Base-by-base conservation (phyloP, 495 filamentous ascomycete genomes). In the Aspergillus indologenus region DNA sequence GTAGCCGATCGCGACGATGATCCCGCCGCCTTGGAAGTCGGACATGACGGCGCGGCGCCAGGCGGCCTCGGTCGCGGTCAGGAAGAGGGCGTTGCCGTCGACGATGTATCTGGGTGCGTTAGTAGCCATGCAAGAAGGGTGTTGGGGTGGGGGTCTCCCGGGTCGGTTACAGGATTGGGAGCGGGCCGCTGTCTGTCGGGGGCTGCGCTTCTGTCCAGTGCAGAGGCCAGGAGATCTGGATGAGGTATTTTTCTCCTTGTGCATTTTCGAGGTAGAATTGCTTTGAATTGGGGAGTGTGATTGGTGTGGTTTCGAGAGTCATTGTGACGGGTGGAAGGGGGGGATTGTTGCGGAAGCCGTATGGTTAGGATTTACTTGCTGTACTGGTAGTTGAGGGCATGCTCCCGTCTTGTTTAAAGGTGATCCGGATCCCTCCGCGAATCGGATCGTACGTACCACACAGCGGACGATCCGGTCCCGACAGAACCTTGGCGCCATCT, bases 161-260 rank as follows among this genome's bases (percentile, higher is more conserved):
- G 42, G n/a, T 8, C 20, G 40, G 52, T 54, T 48, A 70, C 67
- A 70, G 64, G 8, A 70, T 65, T 3, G 67, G 65, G 7, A 62
- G 21, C 5, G 60, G 55, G 1, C 53, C 58, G 6, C 42, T 45
- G 24, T 60, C 62, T 5, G 59, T 43, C 1, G 51, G 24, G 0
- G 23, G 31, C 43, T 61, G 20, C 26, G 4, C 34, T 4, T 40
- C 34, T 22, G 55, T 47, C 62, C 61, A 67, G 47, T 62, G 63
- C n/a, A 70, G 55, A 0, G 67, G 67, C 67, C 67, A 70, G 19
- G 67, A 70, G 17, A 70, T 14, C 44, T 70, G 67, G 21, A 70
- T 63, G 5, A 65, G 50, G 26, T 67, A 70, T 44, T 51, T 51
- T 34, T 61, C 45, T 0, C 63, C 67, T 23, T 60, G 54, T 18